Conservation (phyloP, 768 basidiomycete species). For the Scleroderma citrinum region DNA sequence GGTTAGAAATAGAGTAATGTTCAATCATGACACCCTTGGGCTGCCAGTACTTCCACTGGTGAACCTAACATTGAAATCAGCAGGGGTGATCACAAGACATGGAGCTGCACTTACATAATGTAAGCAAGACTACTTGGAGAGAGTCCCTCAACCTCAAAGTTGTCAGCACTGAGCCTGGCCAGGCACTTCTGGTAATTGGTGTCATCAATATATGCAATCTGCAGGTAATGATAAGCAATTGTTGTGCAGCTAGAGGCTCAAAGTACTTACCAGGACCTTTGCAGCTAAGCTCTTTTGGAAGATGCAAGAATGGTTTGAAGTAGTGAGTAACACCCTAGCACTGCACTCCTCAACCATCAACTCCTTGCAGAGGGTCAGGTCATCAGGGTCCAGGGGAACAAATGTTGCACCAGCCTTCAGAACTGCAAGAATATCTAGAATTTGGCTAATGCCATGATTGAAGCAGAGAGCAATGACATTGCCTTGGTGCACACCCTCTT, state of each 20-base stretch:
- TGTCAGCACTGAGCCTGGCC: constrained; percentile 8
- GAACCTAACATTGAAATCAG: constrained; percentile 7
- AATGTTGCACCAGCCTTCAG: constrained; percentile 27
- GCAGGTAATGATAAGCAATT: not conserved
- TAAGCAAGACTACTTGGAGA: constrained; percentile 17
- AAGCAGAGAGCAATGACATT: constrained; percentile 25
- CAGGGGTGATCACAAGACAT: not conserved
- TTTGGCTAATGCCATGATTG: constrained; percentile 24
- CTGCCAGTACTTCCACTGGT: constrained; percentile 17
- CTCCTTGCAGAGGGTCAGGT: constrained; percentile 25
- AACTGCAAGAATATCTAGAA: constrained; percentile 25
- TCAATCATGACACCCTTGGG: constrained; percentile 19
- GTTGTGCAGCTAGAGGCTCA: not conserved
- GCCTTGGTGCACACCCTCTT: constrained; percentile 20
- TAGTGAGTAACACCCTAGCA: constrained; percentile 24
- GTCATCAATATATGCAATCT: constrained; percentile 27
- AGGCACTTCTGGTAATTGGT: constrained; percentile 22
- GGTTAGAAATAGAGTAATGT: constrained; percentile 11
- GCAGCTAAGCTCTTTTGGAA: constrained; percentile 18
- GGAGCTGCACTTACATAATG: constrained; percentile 18
- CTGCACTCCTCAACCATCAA: constrained; percentile 21
- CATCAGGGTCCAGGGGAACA: constrained; percentile 24
- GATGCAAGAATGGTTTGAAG: constrained; percentile 17
- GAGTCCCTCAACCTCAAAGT: constrained; percentile 15
- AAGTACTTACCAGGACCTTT: constrained; percentile 15